These are phyloP conservation scores for Vaccinium corymbosum DNA, from an alignment of 148 eudicot species.

Conservation along the genomic window DNA sequence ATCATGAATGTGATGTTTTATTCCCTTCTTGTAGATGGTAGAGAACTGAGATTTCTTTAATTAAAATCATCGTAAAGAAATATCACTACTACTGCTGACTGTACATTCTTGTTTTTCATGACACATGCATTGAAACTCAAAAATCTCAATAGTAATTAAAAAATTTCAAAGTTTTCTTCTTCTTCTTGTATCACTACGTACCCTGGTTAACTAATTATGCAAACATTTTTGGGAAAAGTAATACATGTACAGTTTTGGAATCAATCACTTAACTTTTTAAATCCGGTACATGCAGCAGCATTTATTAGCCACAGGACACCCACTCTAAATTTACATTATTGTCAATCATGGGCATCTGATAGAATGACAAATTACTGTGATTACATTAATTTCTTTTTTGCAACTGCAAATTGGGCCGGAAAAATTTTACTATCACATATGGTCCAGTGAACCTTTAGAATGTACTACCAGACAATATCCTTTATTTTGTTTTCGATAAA, in stretches of 20 bases:
- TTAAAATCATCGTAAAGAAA: not conserved
- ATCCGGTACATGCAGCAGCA: not conserved
- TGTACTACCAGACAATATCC: not conserved
- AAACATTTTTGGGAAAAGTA: not conserved
- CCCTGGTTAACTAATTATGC: not conserved
- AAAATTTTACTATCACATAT: no score
- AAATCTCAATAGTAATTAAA: not conserved
- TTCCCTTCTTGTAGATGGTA: not conserved
- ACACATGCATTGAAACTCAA: not conserved
- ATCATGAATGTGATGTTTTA: conserved; percentile 1
- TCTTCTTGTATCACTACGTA: not conserved
- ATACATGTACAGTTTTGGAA: not conserved
- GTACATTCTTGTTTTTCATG: not conserved
- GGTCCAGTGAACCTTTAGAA: no score
- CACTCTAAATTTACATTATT: conserved; percentile 15
- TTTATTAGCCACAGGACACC: conserved; percentile 10
- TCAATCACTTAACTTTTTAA: not conserved
- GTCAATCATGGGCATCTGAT: conserved; percentile 15
- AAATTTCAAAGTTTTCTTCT: not conserved
- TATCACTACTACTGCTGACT: not conserved
- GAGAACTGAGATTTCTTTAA: not conserved
- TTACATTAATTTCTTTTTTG: not conserved
- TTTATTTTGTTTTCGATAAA: not conserved
- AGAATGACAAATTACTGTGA: not conserved
- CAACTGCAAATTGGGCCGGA: not conserved